Conservation (phyloP, 2,329 filamentous ascomycete species). For the Parastagonospora avenae region DNA sequence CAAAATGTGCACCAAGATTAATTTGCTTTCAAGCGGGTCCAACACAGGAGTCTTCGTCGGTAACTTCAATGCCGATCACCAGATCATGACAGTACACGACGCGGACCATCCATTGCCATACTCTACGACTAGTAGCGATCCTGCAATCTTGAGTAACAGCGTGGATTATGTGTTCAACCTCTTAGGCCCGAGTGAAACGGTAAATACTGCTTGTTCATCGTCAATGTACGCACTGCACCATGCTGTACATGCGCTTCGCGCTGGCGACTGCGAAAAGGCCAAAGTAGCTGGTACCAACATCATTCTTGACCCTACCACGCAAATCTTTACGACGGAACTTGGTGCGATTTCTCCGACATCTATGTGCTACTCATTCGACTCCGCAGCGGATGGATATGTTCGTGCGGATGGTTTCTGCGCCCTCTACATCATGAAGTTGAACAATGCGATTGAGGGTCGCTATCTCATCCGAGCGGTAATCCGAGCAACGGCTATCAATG, state of each 20-base stretch:
- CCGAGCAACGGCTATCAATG: background rate
- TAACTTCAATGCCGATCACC: background rate
- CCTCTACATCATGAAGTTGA: background rate
- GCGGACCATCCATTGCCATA: background rate
- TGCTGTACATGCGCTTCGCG: conserved; percentile 12
- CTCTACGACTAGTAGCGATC: background rate
- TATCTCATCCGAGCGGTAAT: background rate
- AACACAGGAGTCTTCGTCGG: background rate
- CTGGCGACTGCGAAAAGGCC: conserved; percentile 22
- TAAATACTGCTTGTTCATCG: conserved; percentile 26
- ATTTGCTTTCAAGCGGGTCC: too few species aligned
- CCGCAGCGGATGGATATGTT: background rate
- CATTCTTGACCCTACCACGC: conserved; percentile 7
- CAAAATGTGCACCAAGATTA: too few species aligned
- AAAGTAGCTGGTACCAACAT: conserved; percentile 22
- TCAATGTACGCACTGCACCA: conserved; percentile 19
- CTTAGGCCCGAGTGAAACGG: conserved; percentile 19
- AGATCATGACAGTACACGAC: background rate
- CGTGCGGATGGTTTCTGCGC: background rate
- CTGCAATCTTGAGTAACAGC: conserved; percentile 14
- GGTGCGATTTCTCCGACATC: too few species aligned
- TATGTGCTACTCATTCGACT: too few species aligned
- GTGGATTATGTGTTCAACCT: conserved; percentile 29
- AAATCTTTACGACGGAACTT: conserved; percentile 3
- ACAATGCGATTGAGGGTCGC: background rate